phyloP scores from a whole-genome alignment of 164 flowering plant genomes.

The Macadamia integrifolia region DNA sequence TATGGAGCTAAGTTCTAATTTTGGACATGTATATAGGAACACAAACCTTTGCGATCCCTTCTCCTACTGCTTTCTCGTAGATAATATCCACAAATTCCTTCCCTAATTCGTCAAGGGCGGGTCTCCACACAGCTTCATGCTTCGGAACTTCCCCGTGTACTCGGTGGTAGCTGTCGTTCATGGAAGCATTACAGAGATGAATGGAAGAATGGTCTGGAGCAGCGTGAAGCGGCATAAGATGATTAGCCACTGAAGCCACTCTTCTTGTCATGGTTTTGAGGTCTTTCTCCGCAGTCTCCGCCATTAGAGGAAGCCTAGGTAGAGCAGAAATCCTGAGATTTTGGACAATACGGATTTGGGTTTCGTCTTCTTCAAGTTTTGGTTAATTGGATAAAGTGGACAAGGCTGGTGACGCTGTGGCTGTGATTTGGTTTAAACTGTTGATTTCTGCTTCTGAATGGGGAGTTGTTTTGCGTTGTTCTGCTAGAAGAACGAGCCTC shows the following conservation, averaged over 20 bases:
- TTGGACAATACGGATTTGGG: too few relatives aligned
- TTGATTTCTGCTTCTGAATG: too few relatives aligned
- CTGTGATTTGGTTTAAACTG: too few relatives aligned
- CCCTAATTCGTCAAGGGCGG: conserved; percentile 41
- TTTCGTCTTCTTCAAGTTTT: too few relatives aligned
- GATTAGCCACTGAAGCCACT: conserved; percentile 43
- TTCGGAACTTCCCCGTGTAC: conserved; percentile 64
- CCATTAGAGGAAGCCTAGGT: conserved; percentile 16
- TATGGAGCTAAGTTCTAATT: too few relatives aligned
- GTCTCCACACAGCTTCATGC: conserved; percentile 49
- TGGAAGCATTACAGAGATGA: conserved; percentile 13
- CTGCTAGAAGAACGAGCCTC: too few relatives aligned
- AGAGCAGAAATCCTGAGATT: too few relatives aligned
- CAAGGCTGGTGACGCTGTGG: too few relatives aligned
- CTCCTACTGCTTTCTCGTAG: conserved; percentile 80
- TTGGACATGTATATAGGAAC: too few relatives aligned
- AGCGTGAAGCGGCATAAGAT: conserved; percentile 31
- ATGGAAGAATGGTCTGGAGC: conserved; percentile 2
- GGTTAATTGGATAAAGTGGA: too few relatives aligned
- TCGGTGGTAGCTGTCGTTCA: conserved; percentile 56
- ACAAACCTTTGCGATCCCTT: conserved; percentile 87
- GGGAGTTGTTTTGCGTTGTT: too few relatives aligned
- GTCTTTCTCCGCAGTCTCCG: conserved; percentile 29
- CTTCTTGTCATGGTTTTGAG: conserved; percentile 32
- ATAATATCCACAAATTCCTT: conserved; percentile 66